Percentiles rank a stretch among this genome's conserved stretches.
These are phyloP conservation scores for Asterochloris sp. DNA, from an alignment of 139 green algal genomes.

Conservation along the genomic window DNA sequence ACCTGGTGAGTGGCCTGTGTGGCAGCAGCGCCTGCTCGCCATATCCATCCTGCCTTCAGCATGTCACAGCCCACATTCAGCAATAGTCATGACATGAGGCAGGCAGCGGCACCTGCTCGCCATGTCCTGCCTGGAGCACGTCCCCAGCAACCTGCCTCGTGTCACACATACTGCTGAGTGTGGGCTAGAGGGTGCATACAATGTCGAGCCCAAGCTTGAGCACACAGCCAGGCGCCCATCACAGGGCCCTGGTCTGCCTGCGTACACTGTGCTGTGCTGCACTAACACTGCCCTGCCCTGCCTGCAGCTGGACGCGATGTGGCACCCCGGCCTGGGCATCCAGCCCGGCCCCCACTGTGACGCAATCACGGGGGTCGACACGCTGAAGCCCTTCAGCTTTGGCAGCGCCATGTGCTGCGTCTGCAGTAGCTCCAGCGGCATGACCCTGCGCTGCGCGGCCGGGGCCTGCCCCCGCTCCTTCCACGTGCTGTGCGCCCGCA, in stretches of 20 bases:
- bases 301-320: conserved; percentile 62
- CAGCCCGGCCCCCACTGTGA: conserved; percentile 22
- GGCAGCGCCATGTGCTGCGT: conserved; percentile 30
- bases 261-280: neutral
- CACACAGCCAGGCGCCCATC: too few species aligned
- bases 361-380: conserved; percentile 30
- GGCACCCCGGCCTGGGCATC: conserved; percentile 44
- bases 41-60: neutral
- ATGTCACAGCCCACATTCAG: too few species aligned
- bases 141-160: too few species aligned
- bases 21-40: neutral
- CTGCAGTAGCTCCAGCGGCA: conserved; percentile 24
- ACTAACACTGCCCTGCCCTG: neutral
- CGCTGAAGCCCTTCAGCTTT: conserved; percentile 41
- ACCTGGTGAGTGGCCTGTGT: conserved; percentile 44
- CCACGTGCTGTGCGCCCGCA: conserved; percentile 81
- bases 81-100: too few species aligned
- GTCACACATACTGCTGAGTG: too few species aligned
- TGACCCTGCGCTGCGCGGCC: conserved; percentile 26
- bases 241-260: too few species aligned
- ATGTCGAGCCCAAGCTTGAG: too few species aligned
- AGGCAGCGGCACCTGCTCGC: neutral
- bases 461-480: conserved; percentile 52
- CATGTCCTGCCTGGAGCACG: neutral
- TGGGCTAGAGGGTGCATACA: too few species aligned